Evolutionary conservation across 768 basidiomycete species (phyloP).

Genomic region (Chiua virens): DNA sequence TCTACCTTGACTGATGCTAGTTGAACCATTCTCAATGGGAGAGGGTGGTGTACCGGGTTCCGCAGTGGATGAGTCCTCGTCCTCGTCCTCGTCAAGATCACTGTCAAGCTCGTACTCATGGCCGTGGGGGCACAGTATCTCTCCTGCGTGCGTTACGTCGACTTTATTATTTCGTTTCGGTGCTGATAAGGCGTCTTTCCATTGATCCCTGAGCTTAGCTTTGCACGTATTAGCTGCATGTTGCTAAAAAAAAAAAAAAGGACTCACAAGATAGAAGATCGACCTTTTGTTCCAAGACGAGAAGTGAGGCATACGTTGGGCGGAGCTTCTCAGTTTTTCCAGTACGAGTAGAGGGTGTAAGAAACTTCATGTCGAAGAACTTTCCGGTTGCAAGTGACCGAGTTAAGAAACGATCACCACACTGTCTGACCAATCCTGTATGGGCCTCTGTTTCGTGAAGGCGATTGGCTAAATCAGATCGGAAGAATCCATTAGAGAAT

Average conservation of each 20-base stretch:
- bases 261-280: conserved; percentile 9
- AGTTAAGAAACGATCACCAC: conserved; percentile 4
- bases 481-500: conserved; percentile 16
- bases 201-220: conserved; percentile 12
- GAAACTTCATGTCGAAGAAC: conserved; percentile 20
- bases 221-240: conserved; percentile 1
- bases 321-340: not conserved
- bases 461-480: not conserved
- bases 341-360: conserved; percentile 6
- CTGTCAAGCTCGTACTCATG: conserved; percentile 23
- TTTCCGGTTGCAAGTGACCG: conserved; percentile 18
- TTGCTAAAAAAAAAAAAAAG: not conserved
- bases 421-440: conserved; percentile 2
- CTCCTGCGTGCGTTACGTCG: not conserved
- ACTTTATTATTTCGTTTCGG: not conserved
- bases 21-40: not conserved
- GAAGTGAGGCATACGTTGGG: conserved; percentile 17
- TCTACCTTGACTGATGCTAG: conserved; percentile 1
- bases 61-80: not conserved
- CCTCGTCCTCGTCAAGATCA: conserved; percentile 22
- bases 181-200: conserved; percentile 6
- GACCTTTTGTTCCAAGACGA: conserved; percentile 12
- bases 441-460: not conserved
- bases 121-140: conserved; percentile 7
- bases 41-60: no score